phyloP scores from a whole-genome alignment of 768 basidiomycete species.

The Agaricus subrufescens region DNA sequence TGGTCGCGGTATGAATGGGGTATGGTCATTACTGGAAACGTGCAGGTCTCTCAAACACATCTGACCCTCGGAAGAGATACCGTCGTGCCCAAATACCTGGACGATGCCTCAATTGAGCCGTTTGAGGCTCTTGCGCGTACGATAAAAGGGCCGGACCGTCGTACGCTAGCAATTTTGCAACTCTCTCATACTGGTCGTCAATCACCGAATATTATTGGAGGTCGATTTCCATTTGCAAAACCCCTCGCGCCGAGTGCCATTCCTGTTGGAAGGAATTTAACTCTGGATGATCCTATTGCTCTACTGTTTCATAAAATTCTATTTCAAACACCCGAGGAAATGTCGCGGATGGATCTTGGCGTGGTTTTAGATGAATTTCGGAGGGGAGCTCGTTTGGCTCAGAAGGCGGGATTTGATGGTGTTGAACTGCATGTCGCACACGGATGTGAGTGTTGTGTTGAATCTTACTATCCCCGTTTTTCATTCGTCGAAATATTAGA shows the following conservation, averaged over 20 bases:
- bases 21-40: slow-evolving; percentile 84
- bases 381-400: slow-evolving; percentile 59
- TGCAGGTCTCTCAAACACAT: slow-evolving; percentile 62
- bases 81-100: slow-evolving; percentile 44
- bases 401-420: slow-evolving; percentile 76
- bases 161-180: slow-evolving; percentile 69
- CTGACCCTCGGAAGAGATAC: slow-evolving; percentile 71
- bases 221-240: slow-evolving; percentile 51
- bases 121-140: slow-evolving; percentile 45
- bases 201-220: slow-evolving; percentile 67
- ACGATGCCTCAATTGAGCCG: slow-evolving; percentile 38
- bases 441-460: slow-evolving; percentile 56
- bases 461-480: neutral
- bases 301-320: slow-evolving; percentile 37
- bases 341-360: slow-evolving; percentile 59
- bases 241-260: slow-evolving; percentile 73
- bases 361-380: slow-evolving; percentile 59
- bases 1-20: slow-evolving; percentile 84
- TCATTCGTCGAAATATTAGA: slow-evolving; percentile 35
- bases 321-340: slow-evolving; percentile 61
- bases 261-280: slow-evolving; percentile 32
- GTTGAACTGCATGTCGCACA: slow-evolving; percentile 83
- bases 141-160: slow-evolving; percentile 38
- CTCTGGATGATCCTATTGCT: slow-evolving; percentile 22
- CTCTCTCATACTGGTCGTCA: slow-evolving; percentile 83